These are phyloP conservation scores for Aspergillus olivimuriae DNA, from an alignment of 495 filamentous ascomycete genomes.

Conservation along the genomic window DNA sequence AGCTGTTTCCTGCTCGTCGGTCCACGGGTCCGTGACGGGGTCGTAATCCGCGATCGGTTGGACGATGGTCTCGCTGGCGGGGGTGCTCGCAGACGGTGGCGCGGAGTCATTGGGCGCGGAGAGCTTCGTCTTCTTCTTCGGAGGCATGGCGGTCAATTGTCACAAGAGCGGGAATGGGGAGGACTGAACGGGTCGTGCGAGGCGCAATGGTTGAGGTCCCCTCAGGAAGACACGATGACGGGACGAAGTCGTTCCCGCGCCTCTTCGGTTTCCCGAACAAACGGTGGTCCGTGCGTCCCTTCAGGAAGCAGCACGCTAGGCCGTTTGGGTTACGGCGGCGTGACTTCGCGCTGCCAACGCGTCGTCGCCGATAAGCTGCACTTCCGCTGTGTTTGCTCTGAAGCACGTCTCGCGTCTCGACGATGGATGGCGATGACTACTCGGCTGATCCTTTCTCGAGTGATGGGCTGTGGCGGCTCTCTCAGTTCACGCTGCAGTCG, in stretches of 20 bases:
- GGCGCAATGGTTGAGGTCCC: too few relatives aligned
- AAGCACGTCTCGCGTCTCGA: constrained; percentile 4
- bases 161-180: not conserved
- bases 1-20: constrained; percentile 87
- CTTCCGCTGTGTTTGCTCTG: not conserved
- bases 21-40: constrained; percentile 70
- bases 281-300: constrained; percentile 28
- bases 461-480: constrained; percentile 57
- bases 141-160: constrained; percentile 52
- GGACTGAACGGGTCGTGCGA: too few relatives aligned
- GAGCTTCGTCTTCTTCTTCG: constrained; percentile 55
- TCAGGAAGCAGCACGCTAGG: constrained; percentile 6
- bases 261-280: constrained; percentile 14
- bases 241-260: constrained; percentile 6
- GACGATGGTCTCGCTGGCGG: constrained; percentile 24
- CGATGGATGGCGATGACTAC: constrained; percentile 43
- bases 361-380: constrained; percentile 14
- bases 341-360: constrained; percentile 20
- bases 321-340: constrained; percentile 10
- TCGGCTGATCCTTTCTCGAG: constrained; percentile 61
- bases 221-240: too few relatives aligned
- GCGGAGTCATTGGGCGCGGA: constrained; percentile 36
- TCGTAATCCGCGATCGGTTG: constrained; percentile 36
- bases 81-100: constrained; percentile 29
- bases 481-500: constrained; percentile 37